Percentiles rank a stretch among this genome's conserved stretches.
Conservation (phyloP, 768 basidiomycete genomes). For the Paxillus involutus region DNA sequence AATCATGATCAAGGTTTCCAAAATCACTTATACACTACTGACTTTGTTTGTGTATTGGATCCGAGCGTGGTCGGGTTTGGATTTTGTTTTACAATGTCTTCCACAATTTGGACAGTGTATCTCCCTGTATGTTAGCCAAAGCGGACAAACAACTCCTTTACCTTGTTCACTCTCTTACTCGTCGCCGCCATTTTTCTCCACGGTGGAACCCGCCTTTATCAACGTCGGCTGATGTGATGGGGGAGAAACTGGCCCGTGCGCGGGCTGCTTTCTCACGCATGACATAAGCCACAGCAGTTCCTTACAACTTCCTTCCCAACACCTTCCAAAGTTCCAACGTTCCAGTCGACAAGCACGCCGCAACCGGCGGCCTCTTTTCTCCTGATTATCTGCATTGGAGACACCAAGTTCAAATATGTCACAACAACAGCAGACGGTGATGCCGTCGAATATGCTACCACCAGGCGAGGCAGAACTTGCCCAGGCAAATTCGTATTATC, state of each 20-base stretch:
- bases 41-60: conserved; percentile 41
- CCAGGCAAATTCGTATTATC: conserved; percentile 62
- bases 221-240: conserved; percentile 24
- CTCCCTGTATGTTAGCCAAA: conserved; percentile 59
- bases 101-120: conserved; percentile 65
- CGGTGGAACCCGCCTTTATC: conserved; percentile 16
- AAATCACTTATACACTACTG: not conserved
- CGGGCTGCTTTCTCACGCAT: conserved; percentile 39
- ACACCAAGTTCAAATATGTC: conserved; percentile 38
- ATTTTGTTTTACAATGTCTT: conserved; percentile 78
- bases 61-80: conserved; percentile 39
- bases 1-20: not conserved
- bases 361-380: conserved; percentile 10
- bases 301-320: conserved; percentile 33
- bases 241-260: conserved; percentile 56
- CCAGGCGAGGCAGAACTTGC: conserved; percentile 54
- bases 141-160: conserved; percentile 44
- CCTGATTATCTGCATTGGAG: conserved; percentile 8
- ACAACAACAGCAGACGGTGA: conserved; percentile 53
- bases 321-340: conserved; percentile 26
- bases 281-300: conserved; percentile 59
- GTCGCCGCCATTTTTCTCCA: conserved; percentile 30
- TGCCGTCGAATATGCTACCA: conserved; percentile 62
- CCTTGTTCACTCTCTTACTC: conserved; percentile 30
- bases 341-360: conserved; percentile 21